Evolutionary conservation across 164 flowering plant genomes (phyloP), one percentile per base, ranked within the genome.

Genomic region (Chloranthus sessilifolius): DNA sequence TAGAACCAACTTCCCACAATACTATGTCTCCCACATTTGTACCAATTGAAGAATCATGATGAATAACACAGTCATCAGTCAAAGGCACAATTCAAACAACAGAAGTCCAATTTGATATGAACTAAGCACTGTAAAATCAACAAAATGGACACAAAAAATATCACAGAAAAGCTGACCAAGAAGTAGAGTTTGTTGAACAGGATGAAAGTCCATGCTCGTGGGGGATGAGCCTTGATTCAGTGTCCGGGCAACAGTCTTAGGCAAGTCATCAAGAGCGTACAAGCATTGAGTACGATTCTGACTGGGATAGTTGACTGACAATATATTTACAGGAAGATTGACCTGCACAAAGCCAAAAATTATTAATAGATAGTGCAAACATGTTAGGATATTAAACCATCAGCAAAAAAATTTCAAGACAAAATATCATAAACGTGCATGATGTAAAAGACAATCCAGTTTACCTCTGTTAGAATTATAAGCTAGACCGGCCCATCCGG

Each of bases 1-100:
- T 57, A 7, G 77, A 68, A 29, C 87, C 79, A 50, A 85, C 75
- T 63, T 88, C 95, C 97, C 97, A 88, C 49, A 88, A 34, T 17
- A 63, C 74, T 36, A 88, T 68, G 41, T 85, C 95, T 30, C 97
- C 97, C 45, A 72, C 67, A 66, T 72, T 79, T 29, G 97, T 83
- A 27, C 97, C 97, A 64, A 88, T 95, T 88, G 70, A 53, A 44
- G 35, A 46, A 74, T 19, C 36, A 55, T 22, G 55, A 7, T 23
- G 16, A 37, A 17, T 1, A 64, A 25, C 25, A 55, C 5, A 52
- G 11, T 23, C 29, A 19, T 22, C 21, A 64, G 37, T 53, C 7
- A 27, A 28, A 30, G 9, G 2, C n/a, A n/a, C 7, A 19, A 43
- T 19, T 19, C n/a, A n/a, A n/a, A n/a, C n/a, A n/a, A n/a, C n/a